phyloP scores from a whole-genome alignment of 495 filamentous ascomycete species.

The Hypoxylon fuscum region DNA sequence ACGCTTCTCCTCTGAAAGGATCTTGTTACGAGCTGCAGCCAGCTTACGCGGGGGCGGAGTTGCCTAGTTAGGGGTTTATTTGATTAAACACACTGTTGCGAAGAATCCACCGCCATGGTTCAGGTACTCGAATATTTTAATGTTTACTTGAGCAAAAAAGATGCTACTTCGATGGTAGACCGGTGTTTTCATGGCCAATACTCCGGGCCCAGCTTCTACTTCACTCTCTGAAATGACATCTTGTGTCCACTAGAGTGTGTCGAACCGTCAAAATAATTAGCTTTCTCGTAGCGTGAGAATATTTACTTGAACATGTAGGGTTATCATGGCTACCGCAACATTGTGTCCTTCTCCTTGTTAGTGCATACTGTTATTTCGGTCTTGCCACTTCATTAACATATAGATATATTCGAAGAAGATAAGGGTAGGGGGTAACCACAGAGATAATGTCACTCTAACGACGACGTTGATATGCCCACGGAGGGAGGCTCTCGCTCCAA shows the following conservation, averaged over 20 bases:
- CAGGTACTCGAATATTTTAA: background rate
- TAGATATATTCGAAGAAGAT: background rate
- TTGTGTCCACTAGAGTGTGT: too few species aligned
- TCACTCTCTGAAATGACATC: too few species aligned
- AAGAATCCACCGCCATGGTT: background rate
- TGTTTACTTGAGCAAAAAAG: background rate
- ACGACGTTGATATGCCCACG: slow-evolving; percentile 14
- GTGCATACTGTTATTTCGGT: background rate
- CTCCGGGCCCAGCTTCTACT: too few species aligned
- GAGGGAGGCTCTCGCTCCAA: slow-evolving; percentile 18
- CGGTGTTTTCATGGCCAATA: background rate
- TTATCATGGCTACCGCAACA: background rate
- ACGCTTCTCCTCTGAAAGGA: background rate
- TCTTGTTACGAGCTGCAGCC: background rate
- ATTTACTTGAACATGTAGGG: background rate
- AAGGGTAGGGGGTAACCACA: background rate
- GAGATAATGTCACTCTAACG: background rate
- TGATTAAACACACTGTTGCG: background rate
- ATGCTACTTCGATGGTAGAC: background rate
- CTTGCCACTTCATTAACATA: background rate
- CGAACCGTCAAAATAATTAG: background rate
- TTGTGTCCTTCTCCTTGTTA: background rate
- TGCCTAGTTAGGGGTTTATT: background rate
- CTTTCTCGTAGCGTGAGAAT: background rate
- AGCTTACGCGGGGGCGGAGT: background rate